These are phyloP conservation scores for Chlamydomonas reinhardtii DNA, from an alignment of 163 green algal species.

Conservation along the genomic window DNA sequence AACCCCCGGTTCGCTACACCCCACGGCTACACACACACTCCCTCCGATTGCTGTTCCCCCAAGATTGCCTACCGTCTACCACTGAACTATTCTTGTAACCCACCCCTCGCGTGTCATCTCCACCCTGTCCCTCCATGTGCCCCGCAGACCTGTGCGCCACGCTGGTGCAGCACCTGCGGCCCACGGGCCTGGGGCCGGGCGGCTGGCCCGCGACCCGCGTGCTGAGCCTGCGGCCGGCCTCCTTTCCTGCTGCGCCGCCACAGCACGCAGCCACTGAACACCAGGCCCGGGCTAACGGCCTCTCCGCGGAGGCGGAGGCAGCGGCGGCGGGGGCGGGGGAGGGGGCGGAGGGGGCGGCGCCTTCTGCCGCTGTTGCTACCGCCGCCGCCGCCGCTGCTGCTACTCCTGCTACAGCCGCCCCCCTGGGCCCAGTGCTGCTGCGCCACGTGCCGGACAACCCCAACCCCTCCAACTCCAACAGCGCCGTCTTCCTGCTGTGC, in stretches of 20 bases:
- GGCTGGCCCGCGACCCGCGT: slow-evolving; percentile 36
- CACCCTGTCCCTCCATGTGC: too few species aligned
- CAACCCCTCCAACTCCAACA: slow-evolving; percentile 70
- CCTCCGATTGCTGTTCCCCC: too few species aligned
- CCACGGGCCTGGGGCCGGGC: slow-evolving; percentile 25
- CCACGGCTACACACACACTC: too few species aligned
- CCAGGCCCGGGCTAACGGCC: too few species aligned
- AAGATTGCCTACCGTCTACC: too few species aligned
- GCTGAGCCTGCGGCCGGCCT: neutral
- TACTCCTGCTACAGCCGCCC: neutral
- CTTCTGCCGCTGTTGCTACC: neutral
- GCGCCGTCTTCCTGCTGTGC: slow-evolving; percentile 57
- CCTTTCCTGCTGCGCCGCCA: neutral
- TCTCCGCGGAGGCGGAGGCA: too few species aligned
- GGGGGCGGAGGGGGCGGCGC: neutral
- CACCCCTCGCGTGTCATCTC: too few species aligned
- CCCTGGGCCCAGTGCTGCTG: neutral
- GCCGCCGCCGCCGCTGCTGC: neutral
- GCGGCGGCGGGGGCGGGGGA: neutral
- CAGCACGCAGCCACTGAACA: too few species aligned
- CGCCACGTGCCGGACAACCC: slow-evolving; percentile 61
- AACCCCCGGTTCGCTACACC: too few species aligned
- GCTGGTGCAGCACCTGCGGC: slow-evolving; percentile 22
- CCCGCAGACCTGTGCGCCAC: slow-evolving; percentile 14
- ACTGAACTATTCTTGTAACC: too few species aligned